Evolutionary conservation across 106 monocot genomes (phyloP).

Genomic region (Dendrobium chrysotoxum): DNA sequence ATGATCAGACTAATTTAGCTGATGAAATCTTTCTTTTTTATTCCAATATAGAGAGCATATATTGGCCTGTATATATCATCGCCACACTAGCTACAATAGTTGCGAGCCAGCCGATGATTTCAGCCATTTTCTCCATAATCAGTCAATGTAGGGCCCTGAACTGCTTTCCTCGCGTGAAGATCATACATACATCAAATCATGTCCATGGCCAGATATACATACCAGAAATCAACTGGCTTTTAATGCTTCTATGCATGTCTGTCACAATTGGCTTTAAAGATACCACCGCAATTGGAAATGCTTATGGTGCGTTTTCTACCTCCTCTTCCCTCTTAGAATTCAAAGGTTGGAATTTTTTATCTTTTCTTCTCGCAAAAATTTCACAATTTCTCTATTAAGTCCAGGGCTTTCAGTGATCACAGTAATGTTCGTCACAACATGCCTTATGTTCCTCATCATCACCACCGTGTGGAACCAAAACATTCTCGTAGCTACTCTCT

Average conservation of each 20-base stretch:
- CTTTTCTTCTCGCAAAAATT: too few relatives aligned
- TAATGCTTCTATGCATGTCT: slow-evolving; percentile 60
- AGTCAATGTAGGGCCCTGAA: slow-evolving; percentile 66
- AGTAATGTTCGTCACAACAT: slow-evolving; percentile 87
- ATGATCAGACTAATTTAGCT: neutral
- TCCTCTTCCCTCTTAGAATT: neutral
- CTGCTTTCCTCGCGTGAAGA: slow-evolving; percentile 83
- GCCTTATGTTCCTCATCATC: slow-evolving; percentile 78
- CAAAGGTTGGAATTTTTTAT: too few relatives aligned
- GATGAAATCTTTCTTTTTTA: neutral
- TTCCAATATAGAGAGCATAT: slow-evolving; percentile 33
- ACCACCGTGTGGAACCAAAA: slow-evolving; percentile 57
- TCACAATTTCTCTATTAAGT: slow-evolving; percentile 4
- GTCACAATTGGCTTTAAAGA: slow-evolving; percentile 68
- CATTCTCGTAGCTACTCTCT: slow-evolving; percentile 29
- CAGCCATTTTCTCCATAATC: slow-evolving; percentile 80
- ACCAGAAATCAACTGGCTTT: slow-evolving; percentile 81
- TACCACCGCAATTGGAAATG: slow-evolving; percentile 62
- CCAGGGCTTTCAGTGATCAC: slow-evolving; percentile 68
- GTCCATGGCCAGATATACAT: slow-evolving; percentile 91
- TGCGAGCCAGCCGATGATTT: slow-evolving; percentile 80
- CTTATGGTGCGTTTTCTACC: slow-evolving; percentile 54
- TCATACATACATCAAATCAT: slow-evolving; percentile 69
- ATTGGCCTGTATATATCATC: slow-evolving; percentile 77
- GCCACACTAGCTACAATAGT: slow-evolving; percentile 67